Conservation (phyloP, 1,284 basidiomycete genomes). For the Malassezia arunalokei region DNA sequence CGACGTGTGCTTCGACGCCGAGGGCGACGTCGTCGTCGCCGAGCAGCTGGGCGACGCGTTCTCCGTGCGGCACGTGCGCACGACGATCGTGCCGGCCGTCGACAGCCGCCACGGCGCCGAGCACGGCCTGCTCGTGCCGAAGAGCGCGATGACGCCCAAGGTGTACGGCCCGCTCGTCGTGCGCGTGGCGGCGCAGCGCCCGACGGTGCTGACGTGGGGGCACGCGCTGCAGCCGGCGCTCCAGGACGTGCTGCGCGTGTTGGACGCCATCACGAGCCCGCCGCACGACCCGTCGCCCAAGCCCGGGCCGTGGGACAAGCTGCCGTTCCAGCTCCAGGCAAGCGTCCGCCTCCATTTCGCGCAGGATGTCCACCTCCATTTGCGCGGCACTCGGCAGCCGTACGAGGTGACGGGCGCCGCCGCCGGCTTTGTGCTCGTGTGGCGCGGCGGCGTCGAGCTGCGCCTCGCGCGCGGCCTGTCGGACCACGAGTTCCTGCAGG, state of each 20-base stretch:
- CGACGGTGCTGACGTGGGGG: slow-evolving; percentile 76
- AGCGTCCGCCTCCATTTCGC: slow-evolving; percentile 60
- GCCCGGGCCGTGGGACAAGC: slow-evolving; percentile 89
- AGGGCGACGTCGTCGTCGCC: slow-evolving; percentile 70
- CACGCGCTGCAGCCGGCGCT: slow-evolving; percentile 75
- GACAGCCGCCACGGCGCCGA: slow-evolving; percentile 50
- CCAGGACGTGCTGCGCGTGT: slow-evolving; percentile 70
- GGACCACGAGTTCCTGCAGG: slow-evolving; percentile 70
- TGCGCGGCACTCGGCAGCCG: slow-evolving; percentile 65
- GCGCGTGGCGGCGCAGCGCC: slow-evolving; percentile 56
- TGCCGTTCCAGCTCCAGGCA: slow-evolving; percentile 61
- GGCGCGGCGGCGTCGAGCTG: slow-evolving; percentile 65
- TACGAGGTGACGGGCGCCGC: slow-evolving; percentile 63
- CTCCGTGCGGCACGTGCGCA: slow-evolving; percentile 47
- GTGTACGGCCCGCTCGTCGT: slow-evolving; percentile 64
- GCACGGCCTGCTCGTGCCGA: slow-evolving; percentile 63
- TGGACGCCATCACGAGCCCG: slow-evolving; percentile 69
- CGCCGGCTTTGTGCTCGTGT: slow-evolving; percentile 78
- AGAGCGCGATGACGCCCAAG: slow-evolving; percentile 90
- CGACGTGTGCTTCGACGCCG: slow-evolving; percentile 55
- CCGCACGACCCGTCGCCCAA: slow-evolving; percentile 74
- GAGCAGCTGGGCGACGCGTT: slow-evolving; percentile 69
- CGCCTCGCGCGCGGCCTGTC: slow-evolving; percentile 63
- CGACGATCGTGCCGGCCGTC: slow-evolving; percentile 35
- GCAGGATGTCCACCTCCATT: slow-evolving; percentile 59